A percentile compares a stretch with the other conserved stretches of the same genome.
phyloP scores from a whole-genome alignment of 257 asterid genomes.

The Nemophila menziesii region DNA sequence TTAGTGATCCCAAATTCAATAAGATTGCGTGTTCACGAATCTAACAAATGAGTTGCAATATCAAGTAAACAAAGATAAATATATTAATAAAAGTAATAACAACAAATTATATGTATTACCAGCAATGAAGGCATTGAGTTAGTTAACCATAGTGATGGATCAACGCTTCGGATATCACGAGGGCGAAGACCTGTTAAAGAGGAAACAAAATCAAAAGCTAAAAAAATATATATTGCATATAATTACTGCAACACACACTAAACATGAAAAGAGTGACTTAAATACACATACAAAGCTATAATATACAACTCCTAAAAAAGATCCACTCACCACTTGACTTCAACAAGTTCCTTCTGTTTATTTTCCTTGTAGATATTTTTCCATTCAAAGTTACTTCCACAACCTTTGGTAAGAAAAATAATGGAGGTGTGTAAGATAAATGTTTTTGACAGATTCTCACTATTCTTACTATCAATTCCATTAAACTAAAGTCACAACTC shows the following conservation, averaged over 20 bases:
- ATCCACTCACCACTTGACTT: conserved; percentile 77
- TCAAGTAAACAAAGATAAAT: conserved; percentile 13
- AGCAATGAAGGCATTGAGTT: conserved; percentile 92
- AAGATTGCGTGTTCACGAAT: conserved; percentile 89
- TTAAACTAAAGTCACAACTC: too few relatives aligned
- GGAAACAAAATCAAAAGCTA: conserved; percentile 3
- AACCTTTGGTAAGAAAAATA: conserved; percentile 38
- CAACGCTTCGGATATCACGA: conserved; percentile 93
- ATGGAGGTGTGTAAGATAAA: conserved; percentile 4
- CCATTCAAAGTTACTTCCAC: conserved; percentile 83
- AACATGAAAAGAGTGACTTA: not conserved
- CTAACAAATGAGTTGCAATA: conserved; percentile 32
- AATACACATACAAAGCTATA: not conserved
- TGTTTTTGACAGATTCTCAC: not conserved
- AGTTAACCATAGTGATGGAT: conserved; percentile 95
- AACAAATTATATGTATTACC: conserved; percentile 34
- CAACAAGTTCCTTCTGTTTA: conserved; percentile 66
- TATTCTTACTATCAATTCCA: too few relatives aligned
- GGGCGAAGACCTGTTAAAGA: conserved; percentile 80
- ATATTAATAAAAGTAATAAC: not conserved
- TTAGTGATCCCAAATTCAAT: conserved; percentile 83
- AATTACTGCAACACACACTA: not conserved
- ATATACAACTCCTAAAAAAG: not conserved
- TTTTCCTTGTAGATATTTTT: conserved; percentile 73
- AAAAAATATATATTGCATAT: not conserved